Conservation (phyloP, 805 yeast species). For the Starmera pachycereana region DNA sequence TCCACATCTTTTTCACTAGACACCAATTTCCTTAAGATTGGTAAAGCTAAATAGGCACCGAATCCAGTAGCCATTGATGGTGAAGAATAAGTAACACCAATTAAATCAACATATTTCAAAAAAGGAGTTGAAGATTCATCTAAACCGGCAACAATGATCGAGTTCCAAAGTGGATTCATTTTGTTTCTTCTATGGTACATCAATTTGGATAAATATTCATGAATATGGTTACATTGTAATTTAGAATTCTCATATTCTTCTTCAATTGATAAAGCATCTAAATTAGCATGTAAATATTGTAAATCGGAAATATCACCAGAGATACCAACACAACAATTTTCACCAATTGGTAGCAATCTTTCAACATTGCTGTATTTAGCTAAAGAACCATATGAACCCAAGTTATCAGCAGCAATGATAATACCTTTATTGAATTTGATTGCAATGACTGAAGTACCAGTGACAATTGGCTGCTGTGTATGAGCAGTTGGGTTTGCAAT, state of each 20-base stretch:
- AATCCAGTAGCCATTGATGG: conserved; percentile 93
- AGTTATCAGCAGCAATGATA: conserved; percentile 88
- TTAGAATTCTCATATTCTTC: conserved; percentile 65
- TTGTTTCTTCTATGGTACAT: conserved; percentile 83
- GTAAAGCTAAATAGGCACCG: conserved; percentile 91
- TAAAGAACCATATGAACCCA: conserved; percentile 90
- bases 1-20: conserved; percentile 70
- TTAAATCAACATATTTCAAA: conserved; percentile 76
- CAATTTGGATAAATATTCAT: conserved; percentile 76
- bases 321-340: conserved; percentile 80
- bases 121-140: conserved; percentile 62
- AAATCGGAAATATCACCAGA: conserved; percentile 93
- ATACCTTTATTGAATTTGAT: conserved; percentile 86
- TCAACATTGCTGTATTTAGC: conserved; percentile 80
- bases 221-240: conserved; percentile 78
- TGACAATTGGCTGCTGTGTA: conserved; percentile 90
- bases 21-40: conserved; percentile 75
- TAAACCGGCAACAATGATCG: conserved; percentile 83
- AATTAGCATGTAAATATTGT: conserved; percentile 66
- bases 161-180: conserved; percentile 96
- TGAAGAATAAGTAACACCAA: conserved; percentile 85
- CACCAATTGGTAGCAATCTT: conserved; percentile 77
- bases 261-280: conserved; percentile 72
- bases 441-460: conserved; percentile 93
- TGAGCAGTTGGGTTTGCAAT: conserved; percentile 77